phyloP scores from a whole-genome alignment of 306 rosid species.

The Glycine latifolia region DNA sequence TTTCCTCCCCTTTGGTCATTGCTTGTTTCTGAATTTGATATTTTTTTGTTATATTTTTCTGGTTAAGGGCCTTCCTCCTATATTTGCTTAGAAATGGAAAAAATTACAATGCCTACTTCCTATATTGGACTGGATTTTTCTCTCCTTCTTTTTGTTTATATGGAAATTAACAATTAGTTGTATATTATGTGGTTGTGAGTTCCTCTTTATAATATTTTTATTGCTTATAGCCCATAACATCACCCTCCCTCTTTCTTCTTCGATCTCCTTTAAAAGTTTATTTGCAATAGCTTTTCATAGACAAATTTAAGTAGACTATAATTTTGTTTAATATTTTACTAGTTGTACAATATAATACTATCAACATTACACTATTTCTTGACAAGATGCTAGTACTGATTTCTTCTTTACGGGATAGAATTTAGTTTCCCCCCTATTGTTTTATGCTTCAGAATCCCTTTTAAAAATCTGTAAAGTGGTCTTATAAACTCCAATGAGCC shows the following conservation, averaged over 20 bases:
- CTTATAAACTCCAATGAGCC: not conserved
- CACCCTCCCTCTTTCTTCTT: not conserved
- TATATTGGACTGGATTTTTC: not conserved
- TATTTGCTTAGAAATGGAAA: slow-evolving; percentile 27
- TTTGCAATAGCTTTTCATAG: slow-evolving; percentile 9
- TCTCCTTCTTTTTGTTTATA: slow-evolving; percentile 8
- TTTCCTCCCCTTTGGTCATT: not conserved
- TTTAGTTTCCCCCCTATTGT: not conserved
- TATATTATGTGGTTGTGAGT: slow-evolving; percentile 5
- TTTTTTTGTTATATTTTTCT: slow-evolving; percentile 22
- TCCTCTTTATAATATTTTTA: slow-evolving; percentile 6
- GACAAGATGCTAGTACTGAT: slow-evolving; percentile 14
- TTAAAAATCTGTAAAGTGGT: not conserved
- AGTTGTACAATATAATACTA: slow-evolving; percentile 2
- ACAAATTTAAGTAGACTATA: slow-evolving; percentile 16
- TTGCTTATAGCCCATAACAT: slow-evolving; percentile 1
- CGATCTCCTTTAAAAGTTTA: not conserved
- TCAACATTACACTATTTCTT: slow-evolving; percentile 21
- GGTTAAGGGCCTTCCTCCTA: slow-evolving; percentile 3
- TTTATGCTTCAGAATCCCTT: not conserved
- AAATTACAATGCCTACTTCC: slow-evolving; percentile 31
- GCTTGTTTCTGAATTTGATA: slow-evolving; percentile 32
- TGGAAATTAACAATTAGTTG: slow-evolving; percentile 24
- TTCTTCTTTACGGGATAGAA: slow-evolving; percentile 10
- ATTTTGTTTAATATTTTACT: slow-evolving; percentile 36